Evolutionary conservation across 2,329 filamentous ascomycete species (phyloP).

Genomic region (Zalaria obscura): DNA sequence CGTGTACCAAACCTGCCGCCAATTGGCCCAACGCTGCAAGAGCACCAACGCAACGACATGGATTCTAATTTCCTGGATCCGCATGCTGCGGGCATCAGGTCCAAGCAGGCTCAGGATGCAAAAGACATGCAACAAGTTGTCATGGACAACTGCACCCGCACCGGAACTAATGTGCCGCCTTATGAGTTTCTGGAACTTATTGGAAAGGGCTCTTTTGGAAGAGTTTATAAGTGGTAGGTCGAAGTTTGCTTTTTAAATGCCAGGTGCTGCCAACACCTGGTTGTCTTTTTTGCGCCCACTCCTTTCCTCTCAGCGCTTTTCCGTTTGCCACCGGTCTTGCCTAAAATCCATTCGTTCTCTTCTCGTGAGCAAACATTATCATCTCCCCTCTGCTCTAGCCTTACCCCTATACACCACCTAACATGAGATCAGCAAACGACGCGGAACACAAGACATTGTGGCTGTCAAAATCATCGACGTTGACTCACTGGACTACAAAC

Average conservation of each 20-base stretch:
- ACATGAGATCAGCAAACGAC: conserved; percentile 10
- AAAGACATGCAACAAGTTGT: conserved; percentile 54
- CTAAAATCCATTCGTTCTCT: too few relatives aligned
- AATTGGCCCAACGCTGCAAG: too few relatives aligned
- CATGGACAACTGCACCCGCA: conserved; percentile 45
- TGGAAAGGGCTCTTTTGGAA: conserved; percentile 60
- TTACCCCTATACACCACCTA: background rate
- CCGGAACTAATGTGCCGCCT: conserved; percentile 45
- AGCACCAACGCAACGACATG: conserved; percentile 9
- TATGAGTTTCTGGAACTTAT: conserved; percentile 61
- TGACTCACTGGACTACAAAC: conserved; percentile 53
- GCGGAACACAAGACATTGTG: conserved; percentile 37
- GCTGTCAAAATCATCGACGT: conserved; percentile 77
- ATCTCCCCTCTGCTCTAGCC: background rate
- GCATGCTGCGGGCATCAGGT: conserved; percentile 4
- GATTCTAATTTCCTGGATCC: conserved; percentile 13
- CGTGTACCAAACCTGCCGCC: too few relatives aligned
- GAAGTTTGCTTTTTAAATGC: background rate
- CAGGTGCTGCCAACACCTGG: too few relatives aligned
- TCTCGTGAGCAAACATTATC: too few relatives aligned
- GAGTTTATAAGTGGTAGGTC: conserved; percentile 51
- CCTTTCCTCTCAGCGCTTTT: too few relatives aligned
- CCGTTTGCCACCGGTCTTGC: too few relatives aligned
- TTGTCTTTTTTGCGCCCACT: too few relatives aligned
- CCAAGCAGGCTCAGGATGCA: conserved; percentile 54